Conservation (phyloP, 2,329 filamentous ascomycete genomes). For the Incumbomyces delicatus region DNA sequence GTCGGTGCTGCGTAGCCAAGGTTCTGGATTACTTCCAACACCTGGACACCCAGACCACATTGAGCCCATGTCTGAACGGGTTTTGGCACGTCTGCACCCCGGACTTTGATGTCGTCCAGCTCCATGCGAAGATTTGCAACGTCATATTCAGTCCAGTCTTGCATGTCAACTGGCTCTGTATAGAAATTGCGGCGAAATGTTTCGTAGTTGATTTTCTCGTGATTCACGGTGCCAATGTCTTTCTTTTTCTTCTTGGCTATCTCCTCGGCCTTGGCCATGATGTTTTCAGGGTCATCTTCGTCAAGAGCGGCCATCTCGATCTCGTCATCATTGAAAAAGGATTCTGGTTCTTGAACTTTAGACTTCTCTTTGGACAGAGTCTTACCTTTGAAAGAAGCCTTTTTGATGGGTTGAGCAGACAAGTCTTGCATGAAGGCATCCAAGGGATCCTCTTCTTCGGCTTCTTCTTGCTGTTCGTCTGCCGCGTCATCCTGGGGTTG, state of each 20-base stretch:
- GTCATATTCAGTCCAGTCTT: constrained; percentile 74
- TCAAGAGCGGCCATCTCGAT: constrained; percentile 51
- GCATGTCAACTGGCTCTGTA: constrained; percentile 75
- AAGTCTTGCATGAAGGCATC: constrained; percentile 92
- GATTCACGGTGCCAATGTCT: constrained; percentile 80
- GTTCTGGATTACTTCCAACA: constrained; percentile 71
- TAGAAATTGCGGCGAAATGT: constrained; percentile 92
- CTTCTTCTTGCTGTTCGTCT: no score
- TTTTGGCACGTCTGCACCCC: constrained; percentile 77
- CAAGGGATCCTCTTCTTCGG: constrained; percentile 76
- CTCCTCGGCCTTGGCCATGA: constrained; percentile 45
- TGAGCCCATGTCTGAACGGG: constrained; percentile 96
- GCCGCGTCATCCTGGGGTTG: constrained; percentile 31
- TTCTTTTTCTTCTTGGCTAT: constrained; percentile 71
- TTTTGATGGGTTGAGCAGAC: constrained; percentile 35
- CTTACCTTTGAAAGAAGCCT: constrained; percentile 21
- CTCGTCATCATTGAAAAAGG: constrained; percentile 81
- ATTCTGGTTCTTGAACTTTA: constrained; percentile 59
- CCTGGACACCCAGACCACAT: constrained; percentile 78
- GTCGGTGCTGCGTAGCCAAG: constrained; percentile 83
- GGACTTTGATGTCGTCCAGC: constrained; percentile 90
- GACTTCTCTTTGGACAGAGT: constrained; percentile 26
- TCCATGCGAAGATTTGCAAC: constrained; percentile 72
- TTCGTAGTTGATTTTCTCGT: constrained; percentile 74
- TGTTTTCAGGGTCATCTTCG: constrained; percentile 54